These are phyloP conservation scores for Solanum sitiens DNA, from an alignment of 257 asterid genomes.

Conservation along the genomic window DNA sequence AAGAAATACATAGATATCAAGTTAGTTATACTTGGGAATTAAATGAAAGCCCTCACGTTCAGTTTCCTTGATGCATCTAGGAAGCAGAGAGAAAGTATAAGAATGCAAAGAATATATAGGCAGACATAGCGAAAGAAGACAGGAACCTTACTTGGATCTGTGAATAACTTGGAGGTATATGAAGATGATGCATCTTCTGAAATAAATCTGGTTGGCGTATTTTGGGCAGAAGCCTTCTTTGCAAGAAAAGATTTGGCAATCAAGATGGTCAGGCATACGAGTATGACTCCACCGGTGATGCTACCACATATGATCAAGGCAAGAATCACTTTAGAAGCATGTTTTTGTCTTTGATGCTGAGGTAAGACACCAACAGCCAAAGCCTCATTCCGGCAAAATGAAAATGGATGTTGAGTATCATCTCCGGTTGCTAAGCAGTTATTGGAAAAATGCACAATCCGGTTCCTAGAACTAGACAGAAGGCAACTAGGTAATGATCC, in stretches of 20 bases:
- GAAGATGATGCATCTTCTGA: slow-evolving; percentile 40
- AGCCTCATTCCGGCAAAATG: slow-evolving; percentile 65
- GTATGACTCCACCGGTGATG: slow-evolving; percentile 34
- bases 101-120: too few species aligned
- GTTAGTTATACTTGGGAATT: background rate
- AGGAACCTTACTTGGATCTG: slow-evolving; percentile 67
- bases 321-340: slow-evolving; percentile 27
- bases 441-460: slow-evolving; percentile 27
- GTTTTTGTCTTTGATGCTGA: slow-evolving; percentile 26
- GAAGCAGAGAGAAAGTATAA: background rate
- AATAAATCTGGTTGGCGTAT: slow-evolving; percentile 21
- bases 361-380: slow-evolving; percentile 79
- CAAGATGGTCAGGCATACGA: slow-evolving; percentile 25
- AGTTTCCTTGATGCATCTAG: too few species aligned
- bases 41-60: background rate
- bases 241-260: slow-evolving; percentile 31
- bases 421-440: slow-evolving; percentile 50
- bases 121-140: too few species aligned
- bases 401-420: slow-evolving; percentile 41
- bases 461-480: slow-evolving; percentile 15
- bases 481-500: slow-evolving; percentile 70
- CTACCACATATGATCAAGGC: slow-evolving; percentile 47
- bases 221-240: slow-evolving; percentile 10
- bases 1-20: background rate
- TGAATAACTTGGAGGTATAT: slow-evolving; percentile 58